A percentile compares a stretch with the other conserved stretches of the same genome.
Evolutionary conservation across 1,284 basidiomycete genomes (phyloP).

Genomic region (Irpex rosettiformis): DNA sequence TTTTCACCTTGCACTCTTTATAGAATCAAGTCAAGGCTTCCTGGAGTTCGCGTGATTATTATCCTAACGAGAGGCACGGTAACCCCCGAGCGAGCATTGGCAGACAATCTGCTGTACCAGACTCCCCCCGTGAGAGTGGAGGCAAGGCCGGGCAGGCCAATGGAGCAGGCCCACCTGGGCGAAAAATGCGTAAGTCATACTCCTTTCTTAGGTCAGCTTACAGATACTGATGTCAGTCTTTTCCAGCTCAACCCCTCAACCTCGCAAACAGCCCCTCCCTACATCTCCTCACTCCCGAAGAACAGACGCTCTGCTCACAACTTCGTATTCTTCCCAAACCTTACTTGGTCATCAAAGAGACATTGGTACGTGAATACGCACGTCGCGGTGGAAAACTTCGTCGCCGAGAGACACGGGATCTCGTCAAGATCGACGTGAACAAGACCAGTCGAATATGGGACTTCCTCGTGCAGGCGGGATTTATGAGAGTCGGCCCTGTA

Average conservation of each 20-base stretch:
- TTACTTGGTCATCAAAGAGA: slow-evolving; percentile 91
- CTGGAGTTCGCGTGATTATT: slow-evolving; percentile 49
- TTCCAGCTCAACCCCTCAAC: slow-evolving; percentile 71
- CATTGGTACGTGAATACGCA: slow-evolving; percentile 87
- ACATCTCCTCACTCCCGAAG: slow-evolving; percentile 82
- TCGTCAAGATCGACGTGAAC: slow-evolving; percentile 90
- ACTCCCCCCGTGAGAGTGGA: slow-evolving; percentile 50
- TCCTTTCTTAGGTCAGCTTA: too few species aligned
- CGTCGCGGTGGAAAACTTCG: slow-evolving; percentile 84
- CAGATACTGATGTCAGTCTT: too few species aligned
- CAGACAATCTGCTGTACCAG: slow-evolving; percentile 56
- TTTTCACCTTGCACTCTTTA: slow-evolving; percentile 8
- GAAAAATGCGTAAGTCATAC: slow-evolving; percentile 53
- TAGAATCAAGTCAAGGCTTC: slow-evolving; percentile 59
- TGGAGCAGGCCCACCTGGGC: slow-evolving; percentile 36
- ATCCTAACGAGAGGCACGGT: slow-evolving; percentile 44
- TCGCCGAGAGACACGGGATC: slow-evolving; percentile 80
- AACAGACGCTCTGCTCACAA: slow-evolving; percentile 85
- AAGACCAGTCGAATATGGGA: slow-evolving; percentile 91
- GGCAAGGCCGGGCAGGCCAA: slow-evolving; percentile 26
- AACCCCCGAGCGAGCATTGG: slow-evolving; percentile 40
- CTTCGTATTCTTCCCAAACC: slow-evolving; percentile 89
- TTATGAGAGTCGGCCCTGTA: slow-evolving; percentile 39
- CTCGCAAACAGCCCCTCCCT: slow-evolving; percentile 83
- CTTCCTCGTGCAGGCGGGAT: slow-evolving; percentile 77